A percentile compares a stretch with the other conserved stretches of the same genome.
Evolutionary conservation across 371 early-diverging fungal genomes (phyloP).

Genomic region (Mucor velutinosus): DNA sequence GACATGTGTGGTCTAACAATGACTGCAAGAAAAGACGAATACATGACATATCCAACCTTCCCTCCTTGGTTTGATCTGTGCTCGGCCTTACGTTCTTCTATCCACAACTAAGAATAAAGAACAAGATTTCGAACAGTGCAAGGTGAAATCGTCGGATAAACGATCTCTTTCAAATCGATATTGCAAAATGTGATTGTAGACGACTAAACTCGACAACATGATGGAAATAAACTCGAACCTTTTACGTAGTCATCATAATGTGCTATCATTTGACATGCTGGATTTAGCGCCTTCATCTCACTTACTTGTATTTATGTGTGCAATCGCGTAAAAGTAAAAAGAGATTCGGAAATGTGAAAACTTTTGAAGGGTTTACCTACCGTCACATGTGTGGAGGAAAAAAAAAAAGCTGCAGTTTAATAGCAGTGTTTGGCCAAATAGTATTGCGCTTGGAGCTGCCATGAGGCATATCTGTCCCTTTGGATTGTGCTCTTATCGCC

Average conservation of each 20-base stretch:
- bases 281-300: background rate
- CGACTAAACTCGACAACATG: slow-evolving; percentile 10
- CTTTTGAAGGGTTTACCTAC: background rate
- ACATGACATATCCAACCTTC: background rate
- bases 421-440: background rate
- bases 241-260: slow-evolving; percentile 41
- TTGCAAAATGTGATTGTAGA: background rate
- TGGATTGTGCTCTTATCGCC: background rate
- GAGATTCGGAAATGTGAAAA: background rate
- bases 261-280: background rate
- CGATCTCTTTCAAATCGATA: slow-evolving; percentile 1
- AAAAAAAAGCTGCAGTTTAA: background rate
- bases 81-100: slow-evolving; percentile 52
- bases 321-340: background rate
- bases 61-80: slow-evolving; percentile 34
- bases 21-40: slow-evolving; percentile 11
- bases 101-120: slow-evolving; percentile 32
- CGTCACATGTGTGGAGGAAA: background rate
- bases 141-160: background rate
- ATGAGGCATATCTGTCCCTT: no score
- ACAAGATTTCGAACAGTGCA: slow-evolving; percentile 53
- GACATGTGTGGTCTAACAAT: slow-evolving; percentile 44
- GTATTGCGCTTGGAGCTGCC: no score
- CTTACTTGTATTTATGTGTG: background rate
- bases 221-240: slow-evolving; percentile 32